Percentiles rank a stretch among this genome's conserved stretches.
Evolutionary conservation across 2,329 filamentous ascomycete species (phyloP).

Genomic region (Aspergillus awamori): DNA sequence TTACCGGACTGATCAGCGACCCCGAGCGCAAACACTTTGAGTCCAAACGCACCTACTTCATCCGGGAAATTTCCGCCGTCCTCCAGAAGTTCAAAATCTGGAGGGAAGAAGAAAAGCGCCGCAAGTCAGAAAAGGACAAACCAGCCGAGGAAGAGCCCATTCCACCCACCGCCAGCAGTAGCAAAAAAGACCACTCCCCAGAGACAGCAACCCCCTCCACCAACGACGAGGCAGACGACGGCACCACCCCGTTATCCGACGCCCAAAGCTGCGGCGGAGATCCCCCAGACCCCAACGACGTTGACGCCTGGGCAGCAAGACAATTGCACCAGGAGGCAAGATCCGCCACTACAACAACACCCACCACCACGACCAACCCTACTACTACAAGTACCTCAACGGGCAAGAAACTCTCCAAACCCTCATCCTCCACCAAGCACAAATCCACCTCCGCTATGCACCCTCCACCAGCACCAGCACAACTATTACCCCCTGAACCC

Average conservation of each 20-base stretch:
- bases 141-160: conserved; percentile 6
- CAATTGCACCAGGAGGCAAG: conserved; percentile 75
- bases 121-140: conserved; percentile 75
- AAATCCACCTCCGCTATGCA: background rate
- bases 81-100: conserved; percentile 85
- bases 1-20: conserved; percentile 76
- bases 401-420: conserved; percentile 37
- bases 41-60: conserved; percentile 80
- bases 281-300: conserved; percentile 67
- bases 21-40: conserved; percentile 84
- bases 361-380: background rate
- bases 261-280: conserved; percentile 48
- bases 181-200: conserved; percentile 3
- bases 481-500: conserved; percentile 34
- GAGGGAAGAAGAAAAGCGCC: conserved; percentile 85
- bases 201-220: conserved; percentile 3
- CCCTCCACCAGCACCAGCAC: conserved; percentile 6
- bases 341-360: conserved; percentile 42
- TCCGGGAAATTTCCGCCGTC: conserved; percentile 77
- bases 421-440: conserved; percentile 11
- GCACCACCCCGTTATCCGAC: conserved; percentile 39
- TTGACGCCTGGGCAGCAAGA: conserved; percentile 71
- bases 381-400: conserved; percentile 36
- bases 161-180: too few relatives aligned
- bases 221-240: conserved; percentile 38